Conservation (phyloP, 148 eudicot genomes). For the Bassia scoparia region DNA sequence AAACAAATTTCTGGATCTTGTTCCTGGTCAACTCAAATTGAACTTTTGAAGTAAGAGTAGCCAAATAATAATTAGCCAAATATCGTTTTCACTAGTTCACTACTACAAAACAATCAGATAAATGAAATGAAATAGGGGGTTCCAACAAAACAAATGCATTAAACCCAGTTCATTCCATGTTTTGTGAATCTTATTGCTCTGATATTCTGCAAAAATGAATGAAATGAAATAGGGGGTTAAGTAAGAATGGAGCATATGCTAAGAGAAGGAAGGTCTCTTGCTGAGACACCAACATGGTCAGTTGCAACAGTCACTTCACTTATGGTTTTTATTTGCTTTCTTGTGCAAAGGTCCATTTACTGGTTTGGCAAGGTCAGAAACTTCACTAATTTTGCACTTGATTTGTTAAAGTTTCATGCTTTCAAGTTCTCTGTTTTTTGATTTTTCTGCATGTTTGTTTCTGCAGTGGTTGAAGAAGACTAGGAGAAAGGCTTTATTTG, state of each 20-base stretch:
- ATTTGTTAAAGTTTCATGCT: neutral
- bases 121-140: no score
- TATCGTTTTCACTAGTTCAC: no score
- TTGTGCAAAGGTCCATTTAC: conserved; percentile 79
- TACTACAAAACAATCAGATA: no score
- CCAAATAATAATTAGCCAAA: no score
- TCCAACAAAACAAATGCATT: neutral
- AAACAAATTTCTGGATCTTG: no score
- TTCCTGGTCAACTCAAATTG: no score
- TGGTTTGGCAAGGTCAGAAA: conserved; percentile 80
- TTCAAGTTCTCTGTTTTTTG: neutral
- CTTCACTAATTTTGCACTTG: neutral
- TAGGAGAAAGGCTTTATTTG: conserved; percentile 82
- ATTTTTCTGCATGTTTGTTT: neutral
- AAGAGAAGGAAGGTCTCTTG: conserved; percentile 86
- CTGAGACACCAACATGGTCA: conserved; percentile 97
- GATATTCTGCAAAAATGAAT: no score
- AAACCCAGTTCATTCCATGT: conserved; percentile 18
- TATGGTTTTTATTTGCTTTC: conserved; percentile 83
- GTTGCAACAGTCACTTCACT: conserved; percentile 90
- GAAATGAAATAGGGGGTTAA: neutral
- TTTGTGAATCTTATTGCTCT: conserved; percentile 23
- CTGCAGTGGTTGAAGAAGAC: conserved; percentile 93
- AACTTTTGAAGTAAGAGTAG: no score
- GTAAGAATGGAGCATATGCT: conserved; percentile 22